phyloP scores from a whole-genome alignment of 2,329 filamentous ascomycete genomes.

The Botrytis galanthina region DNA sequence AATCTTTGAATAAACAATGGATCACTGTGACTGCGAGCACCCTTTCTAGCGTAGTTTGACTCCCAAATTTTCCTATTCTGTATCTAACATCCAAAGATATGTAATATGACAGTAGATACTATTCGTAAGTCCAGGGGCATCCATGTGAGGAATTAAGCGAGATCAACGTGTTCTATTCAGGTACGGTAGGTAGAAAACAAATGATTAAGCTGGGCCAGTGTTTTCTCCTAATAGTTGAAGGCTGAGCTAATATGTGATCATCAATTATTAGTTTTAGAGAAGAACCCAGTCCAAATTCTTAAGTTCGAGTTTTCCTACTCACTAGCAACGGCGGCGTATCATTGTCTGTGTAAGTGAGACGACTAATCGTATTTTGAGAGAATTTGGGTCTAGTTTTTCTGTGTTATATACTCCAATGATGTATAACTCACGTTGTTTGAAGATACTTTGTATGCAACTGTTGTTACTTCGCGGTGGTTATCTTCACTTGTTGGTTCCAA shows the following conservation, averaged over 20 bases:
- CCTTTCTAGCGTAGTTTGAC: accelerated
- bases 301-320: not conserved
- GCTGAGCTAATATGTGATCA: not conserved
- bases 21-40: not conserved
- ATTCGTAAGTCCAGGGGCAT: not conserved
- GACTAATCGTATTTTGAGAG: not conserved
- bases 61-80: not conserved
- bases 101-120: not conserved
- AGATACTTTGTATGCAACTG: not conserved
- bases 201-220: not conserved
- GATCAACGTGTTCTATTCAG: not conserved
- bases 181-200: not conserved
- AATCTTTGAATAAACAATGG: accelerated
- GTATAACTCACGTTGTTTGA: not conserved
- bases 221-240: not conserved
- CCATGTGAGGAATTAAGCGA: not conserved
- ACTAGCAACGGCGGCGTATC: not conserved
- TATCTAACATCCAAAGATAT: not conserved
- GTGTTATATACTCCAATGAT: not conserved
- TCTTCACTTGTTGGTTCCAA: not conserved
- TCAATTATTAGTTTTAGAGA: not conserved
- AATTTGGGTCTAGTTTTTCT: not conserved
- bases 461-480: not conserved
- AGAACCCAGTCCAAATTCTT: not conserved
- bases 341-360: not conserved